These are phyloP conservation scores for Neophaeococcomyces mojaviensis DNA, from an alignment of 2,329 filamentous ascomycete species.

Conservation along the genomic window DNA sequence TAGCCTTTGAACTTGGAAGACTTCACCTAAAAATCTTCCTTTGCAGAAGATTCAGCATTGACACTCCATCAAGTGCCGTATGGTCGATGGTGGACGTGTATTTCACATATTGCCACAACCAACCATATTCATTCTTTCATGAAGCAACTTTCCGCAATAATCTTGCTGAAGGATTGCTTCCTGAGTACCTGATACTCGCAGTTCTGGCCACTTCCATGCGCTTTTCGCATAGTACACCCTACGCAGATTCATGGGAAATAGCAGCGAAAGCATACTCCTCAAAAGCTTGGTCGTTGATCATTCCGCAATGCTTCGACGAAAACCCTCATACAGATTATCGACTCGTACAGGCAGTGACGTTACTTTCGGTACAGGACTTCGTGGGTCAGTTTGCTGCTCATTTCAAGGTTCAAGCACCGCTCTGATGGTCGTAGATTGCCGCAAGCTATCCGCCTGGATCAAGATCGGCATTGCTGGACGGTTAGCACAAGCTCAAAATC, in stretches of 20 bases:
- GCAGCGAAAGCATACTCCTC: constrained; percentile 25
- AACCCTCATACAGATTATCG: constrained; percentile 27
- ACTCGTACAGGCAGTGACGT: constrained; percentile 32
- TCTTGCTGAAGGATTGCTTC: constrained; percentile 22
- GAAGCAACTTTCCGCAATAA: constrained; percentile 28
- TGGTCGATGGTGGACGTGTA: constrained; percentile 25
- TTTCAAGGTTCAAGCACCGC: neutral
- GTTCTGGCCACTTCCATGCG: constrained; percentile 28
- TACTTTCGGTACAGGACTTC: constrained; percentile 33
- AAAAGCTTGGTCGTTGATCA: constrained; percentile 30
- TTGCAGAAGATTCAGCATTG: no score
- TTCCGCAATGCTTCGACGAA: constrained; percentile 29
- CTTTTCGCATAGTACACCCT: constrained; percentile 26
- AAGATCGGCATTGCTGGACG: constrained; percentile 42
- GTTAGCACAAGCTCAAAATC: constrained; percentile 48
- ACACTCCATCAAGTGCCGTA: neutral
- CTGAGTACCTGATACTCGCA: constrained; percentile 28
- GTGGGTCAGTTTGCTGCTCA: constrained; percentile 25
- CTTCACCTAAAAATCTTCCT: no score
- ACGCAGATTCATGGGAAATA: constrained; percentile 22
- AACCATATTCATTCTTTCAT: constrained; percentile 34
- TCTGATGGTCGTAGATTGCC: constrained; percentile 22
- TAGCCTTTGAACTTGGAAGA: no score
- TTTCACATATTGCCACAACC: constrained; percentile 31
- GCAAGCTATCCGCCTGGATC: constrained; percentile 30